Base-by-base conservation (phyloP, 345 rosid genomes). In the Gossypium arboreum region DNA sequence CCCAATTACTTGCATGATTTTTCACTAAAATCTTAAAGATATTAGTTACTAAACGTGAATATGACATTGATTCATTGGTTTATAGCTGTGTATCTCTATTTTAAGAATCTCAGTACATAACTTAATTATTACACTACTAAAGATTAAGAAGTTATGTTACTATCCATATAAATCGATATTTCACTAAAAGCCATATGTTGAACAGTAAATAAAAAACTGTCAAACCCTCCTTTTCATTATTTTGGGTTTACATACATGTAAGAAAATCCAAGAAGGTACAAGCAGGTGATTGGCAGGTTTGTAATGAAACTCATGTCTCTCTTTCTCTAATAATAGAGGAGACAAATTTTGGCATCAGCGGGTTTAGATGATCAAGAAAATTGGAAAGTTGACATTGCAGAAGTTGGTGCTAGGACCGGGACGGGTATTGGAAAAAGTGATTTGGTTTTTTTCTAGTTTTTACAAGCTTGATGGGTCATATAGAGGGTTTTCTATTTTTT, bases 371-470 rank as follows among this genome's bases (percentile, higher is more conserved):
- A 25, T 48, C 47, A 29, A 27, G 43, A 48, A 68, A 47, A 15
- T 24, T 25, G 57, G 15, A 24, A 68, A 29, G 57, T 50, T 65
- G 29, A 43, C 52, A 65, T 43, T 12, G 43, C 43, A 60, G 43
- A 58, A 62, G 67, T 16, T 67, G 71, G 55, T 43, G 55, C 41
- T 22, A 22, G 69, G 69, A 29, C 12, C 12, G n/a, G 41, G 55
- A 45, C 24, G 55, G 22, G 41, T 48, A 41, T 58, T 87, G 90
- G 60, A 20, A 63, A 27, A 62, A 50, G 61, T 54, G 76, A 65
- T 4, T 47, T 15, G 27, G 13, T 39, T 34, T 24, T 68, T 57
- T 65, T 29, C 18, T 55, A 58, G 52, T 51, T 50, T 69, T 58
- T 52, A 16, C 57, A 52, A 15, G 41, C 41, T 34, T 34, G 41